Evolutionary conservation across 1,284 basidiomycete species (phyloP).

Genomic region (Cutaneotrichosporon arboriforme): DNA sequence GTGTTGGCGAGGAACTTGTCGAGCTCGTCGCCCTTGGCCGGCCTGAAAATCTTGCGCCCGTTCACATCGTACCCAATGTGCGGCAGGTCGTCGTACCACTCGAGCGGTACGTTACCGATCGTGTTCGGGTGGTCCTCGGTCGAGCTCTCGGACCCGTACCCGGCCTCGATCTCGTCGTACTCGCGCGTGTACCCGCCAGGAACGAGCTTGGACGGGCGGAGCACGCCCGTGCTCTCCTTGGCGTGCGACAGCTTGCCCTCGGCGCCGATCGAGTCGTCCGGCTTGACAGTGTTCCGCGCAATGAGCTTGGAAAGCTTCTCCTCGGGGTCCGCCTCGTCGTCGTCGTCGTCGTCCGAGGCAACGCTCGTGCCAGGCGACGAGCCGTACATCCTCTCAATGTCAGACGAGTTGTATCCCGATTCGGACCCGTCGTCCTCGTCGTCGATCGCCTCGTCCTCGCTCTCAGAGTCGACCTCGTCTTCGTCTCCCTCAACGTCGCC

Average conservation of each 20-base stretch:
- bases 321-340: slow-evolving; percentile 15
- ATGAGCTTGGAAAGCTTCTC: slow-evolving; percentile 37
- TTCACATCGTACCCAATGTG: slow-evolving; percentile 97
- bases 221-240: slow-evolving; percentile 41
- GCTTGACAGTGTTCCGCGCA: slow-evolving; percentile 41
- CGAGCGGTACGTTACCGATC: slow-evolving; percentile 89
- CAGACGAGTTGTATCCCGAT: slow-evolving; percentile 48
- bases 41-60: slow-evolving; percentile 88
- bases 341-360: slow-evolving; percentile 16
- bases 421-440: slow-evolving; percentile 44
- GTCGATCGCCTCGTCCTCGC: slow-evolving; percentile 41
- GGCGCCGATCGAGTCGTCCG: slow-evolving; percentile 40
- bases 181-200: slow-evolving; percentile 84
- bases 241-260: slow-evolving; percentile 42
- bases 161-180: slow-evolving; percentile 90
- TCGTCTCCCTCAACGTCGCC: slow-evolving; percentile 47
- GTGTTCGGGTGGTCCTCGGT: slow-evolving; percentile 96
- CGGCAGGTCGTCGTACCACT: slow-evolving; percentile 99
- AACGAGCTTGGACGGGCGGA: slow-evolving; percentile 50
- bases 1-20: slow-evolving; percentile 95
- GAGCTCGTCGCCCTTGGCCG: slow-evolving; percentile 91
- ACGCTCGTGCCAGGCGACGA: slow-evolving; percentile 11
- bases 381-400: slow-evolving; percentile 45
- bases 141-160: slow-evolving; percentile 94
- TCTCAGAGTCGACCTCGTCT: slow-evolving; percentile 6